phyloP scores from a whole-genome alignment of 768 basidiomycete species.

The Amanita fuliginea region DNA sequence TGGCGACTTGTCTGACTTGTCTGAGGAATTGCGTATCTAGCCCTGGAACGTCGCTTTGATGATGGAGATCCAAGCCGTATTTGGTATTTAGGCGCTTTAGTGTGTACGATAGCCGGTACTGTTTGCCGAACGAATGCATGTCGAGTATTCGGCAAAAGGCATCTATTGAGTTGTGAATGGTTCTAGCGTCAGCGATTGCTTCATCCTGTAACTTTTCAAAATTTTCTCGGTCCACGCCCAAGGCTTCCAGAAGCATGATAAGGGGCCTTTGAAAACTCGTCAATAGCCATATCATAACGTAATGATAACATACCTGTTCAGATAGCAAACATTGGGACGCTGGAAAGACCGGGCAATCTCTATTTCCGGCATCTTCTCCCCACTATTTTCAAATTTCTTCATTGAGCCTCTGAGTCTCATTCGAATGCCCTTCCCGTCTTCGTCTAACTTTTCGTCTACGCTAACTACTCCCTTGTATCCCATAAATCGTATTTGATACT shows the following conservation, averaged over 20 bases:
- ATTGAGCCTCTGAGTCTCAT: slow-evolving; percentile 68
- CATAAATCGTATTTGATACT: slow-evolving; percentile 77
- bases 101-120: slow-evolving; percentile 39
- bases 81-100: slow-evolving; percentile 34
- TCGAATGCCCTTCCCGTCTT: slow-evolving; percentile 33
- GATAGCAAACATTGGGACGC: slow-evolving; percentile 47
- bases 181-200: slow-evolving; percentile 45
- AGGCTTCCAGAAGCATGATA: slow-evolving; percentile 71
- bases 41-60: slow-evolving; percentile 18
- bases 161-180: slow-evolving; percentile 45
- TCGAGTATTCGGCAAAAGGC: slow-evolving; percentile 39
- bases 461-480: slow-evolving; percentile 78
- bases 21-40: slow-evolving; percentile 48
- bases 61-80: slow-evolving; percentile 36
- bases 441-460: slow-evolving; percentile 46
- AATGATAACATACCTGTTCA: slow-evolving; percentile 48
- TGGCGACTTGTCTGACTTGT: slow-evolving; percentile 47
- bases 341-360: slow-evolving; percentile 64
- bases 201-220: slow-evolving; percentile 54
- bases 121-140: slow-evolving; percentile 29
- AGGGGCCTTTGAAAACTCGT: slow-evolving; percentile 36
- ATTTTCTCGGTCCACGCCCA: slow-evolving; percentile 44
- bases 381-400: slow-evolving; percentile 57
- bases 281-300: neutral
- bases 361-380: slow-evolving; percentile 41